Evolutionary conservation across 768 basidiomycete species (phyloP).

Genomic region (Punctularia strigosozonata): DNA sequence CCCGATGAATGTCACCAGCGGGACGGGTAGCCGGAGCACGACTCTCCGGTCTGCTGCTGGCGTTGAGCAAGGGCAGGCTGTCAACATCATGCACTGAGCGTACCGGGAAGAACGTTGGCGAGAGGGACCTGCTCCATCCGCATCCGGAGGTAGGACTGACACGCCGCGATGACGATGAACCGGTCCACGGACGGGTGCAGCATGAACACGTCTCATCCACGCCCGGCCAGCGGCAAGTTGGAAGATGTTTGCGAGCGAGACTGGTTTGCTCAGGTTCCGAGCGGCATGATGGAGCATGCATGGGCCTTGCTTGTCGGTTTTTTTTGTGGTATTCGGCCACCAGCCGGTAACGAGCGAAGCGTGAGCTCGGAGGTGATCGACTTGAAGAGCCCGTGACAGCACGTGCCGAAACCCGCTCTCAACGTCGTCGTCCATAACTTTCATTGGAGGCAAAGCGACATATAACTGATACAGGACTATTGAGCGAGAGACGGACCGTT

Average conservation of each 20-base stretch:
- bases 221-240: slow-evolving; percentile 40
- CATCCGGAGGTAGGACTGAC: not conserved
- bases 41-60: too few relatives aligned
- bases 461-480: not conserved
- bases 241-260: slow-evolving; percentile 17
- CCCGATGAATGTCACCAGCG: too few relatives aligned
- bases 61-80: not conserved
- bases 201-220: slow-evolving; percentile 20
- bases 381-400: too few relatives aligned
- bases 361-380: not conserved
- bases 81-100: not conserved
- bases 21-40: too few relatives aligned
- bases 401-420: too few relatives aligned
- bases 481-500: not conserved
- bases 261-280: slow-evolving; percentile 9
- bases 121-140: not conserved
- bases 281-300: slow-evolving; percentile 32
- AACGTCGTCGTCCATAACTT: too few relatives aligned
- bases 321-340: not conserved
- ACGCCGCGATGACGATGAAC: not conserved
- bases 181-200: not conserved
- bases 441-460: not conserved
- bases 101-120: not conserved
- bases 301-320: slow-evolving; percentile 9
- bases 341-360: not conserved